Evolutionary conservation across 495 filamentous ascomycete genomes (phyloP), one percentile per base, ranked within the genome.

Genomic region (Letharia lupina): DNA sequence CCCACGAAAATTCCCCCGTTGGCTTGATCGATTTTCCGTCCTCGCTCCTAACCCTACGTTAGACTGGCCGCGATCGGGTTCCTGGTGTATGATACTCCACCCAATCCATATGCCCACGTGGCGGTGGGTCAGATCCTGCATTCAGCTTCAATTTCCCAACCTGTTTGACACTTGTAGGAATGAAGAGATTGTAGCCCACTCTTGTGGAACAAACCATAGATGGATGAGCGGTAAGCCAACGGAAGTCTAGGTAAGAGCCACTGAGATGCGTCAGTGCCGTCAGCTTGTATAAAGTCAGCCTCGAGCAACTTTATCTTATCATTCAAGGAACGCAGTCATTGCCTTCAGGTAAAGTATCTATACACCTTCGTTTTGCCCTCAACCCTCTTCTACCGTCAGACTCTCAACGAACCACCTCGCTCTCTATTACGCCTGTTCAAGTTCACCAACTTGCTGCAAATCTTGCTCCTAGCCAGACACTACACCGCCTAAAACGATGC

Each of bases 61-160:
- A 6, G 7, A 37, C 4, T 12, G 31, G 54, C 54, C 54, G 7
- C 16, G 11, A 18, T 57, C 54, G 31, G 54, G 54, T 57, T 20
- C 33, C 54, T 57, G 33, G 33, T 18, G 2, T n/a, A 3, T 35
- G 13, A 57, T 35, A 1, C 9, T 57, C 12, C 39, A 37, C 33
- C 54, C 54, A 57, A 57, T 57, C 54, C 54, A 57, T 37, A 57
- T 12, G 33, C 54, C 54, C 54, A 57, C 54, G 54, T 57, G 54
- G 54, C 54, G 54, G 15, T 37, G 54, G 15, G 5, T 37, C 6
- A 16, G 18, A 56, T 35, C 0, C 52, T 56, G 31, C 2, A 28
- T 52, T 52, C 23, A 57, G 4, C 33, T 37, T 37, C 54, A 57
- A 57, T 37, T 10, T 37, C 15, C 20, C 31, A 20, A 20, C 54